Base-by-base conservation (phyloP, 1,139 yeast species). In the Taphrina confusa region DNA sequence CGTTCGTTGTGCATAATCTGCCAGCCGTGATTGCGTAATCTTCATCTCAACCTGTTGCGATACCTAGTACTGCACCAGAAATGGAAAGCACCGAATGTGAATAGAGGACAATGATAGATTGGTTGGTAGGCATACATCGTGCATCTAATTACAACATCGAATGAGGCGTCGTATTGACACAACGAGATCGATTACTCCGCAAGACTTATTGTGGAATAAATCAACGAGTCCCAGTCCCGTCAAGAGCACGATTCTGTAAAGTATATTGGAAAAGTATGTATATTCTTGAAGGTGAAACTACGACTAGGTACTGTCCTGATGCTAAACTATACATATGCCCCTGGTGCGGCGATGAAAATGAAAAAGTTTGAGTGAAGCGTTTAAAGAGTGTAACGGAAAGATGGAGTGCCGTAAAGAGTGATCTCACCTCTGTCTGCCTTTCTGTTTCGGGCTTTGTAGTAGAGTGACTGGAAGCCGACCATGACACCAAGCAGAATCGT, bases 361-460 rank as follows among this genome's bases (percentile, higher is more conserved):
- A 6, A 18, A 37, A n/a, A 6, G 42, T n/a, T 18, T 37, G 42
- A 18, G 20, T 18, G 42, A 37, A 37, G 42, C 42, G 8, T 22
- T 54, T 34, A 54, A n/a, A 54, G 39, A 9, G 58, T 54, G 58
- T 54, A 54, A n/a, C 58, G 40, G 51, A 54, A 54, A 25, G 51
- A 45, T n/a, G 58, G 58, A 8, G 58, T 44, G 51, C 36, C 58
- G 58, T 54, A 54, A 27, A 54, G 51, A 8, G 23, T 25, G n/a
- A 54, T 6, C 30, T 54, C 51, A 34, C 58, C 58, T 8, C 44
- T 18, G 34, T 54, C 58, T 33, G 49, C 58, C 25, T 46, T 34
- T 16, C 18, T 31, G 51, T 54, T 54, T 34, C 40, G 28, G 28
- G 34, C 33, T 36, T 23, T 25, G 45, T 36, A 54, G 51, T 54